Conservation (phyloP, 352 stramenopile species). For the Blastocystis sp. region DNA sequence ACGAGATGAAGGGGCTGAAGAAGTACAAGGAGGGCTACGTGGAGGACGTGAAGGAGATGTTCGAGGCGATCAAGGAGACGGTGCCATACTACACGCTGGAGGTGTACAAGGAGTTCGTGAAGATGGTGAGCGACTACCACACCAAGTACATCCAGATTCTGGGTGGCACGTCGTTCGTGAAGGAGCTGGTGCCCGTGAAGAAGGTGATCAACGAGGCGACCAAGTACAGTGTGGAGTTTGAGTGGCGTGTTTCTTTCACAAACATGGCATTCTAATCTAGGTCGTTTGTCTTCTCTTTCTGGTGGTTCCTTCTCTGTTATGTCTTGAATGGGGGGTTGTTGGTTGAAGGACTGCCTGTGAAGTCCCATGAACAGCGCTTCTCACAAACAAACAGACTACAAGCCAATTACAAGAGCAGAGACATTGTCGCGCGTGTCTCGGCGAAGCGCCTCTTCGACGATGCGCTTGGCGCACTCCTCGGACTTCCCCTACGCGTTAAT, state of each 20-base stretch:
- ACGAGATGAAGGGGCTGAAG: slow-evolving; percentile 46
- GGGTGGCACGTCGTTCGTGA: slow-evolving; percentile 50
- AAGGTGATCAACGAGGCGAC: slow-evolving; percentile 49
- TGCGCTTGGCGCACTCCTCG: background rate
- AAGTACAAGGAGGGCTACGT: background rate
- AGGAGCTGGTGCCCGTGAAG: slow-evolving; percentile 52
- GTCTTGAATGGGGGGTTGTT: background rate
- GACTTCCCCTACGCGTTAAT: slow-evolving; percentile 3
- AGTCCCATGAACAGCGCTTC: background rate
- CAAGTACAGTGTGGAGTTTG: slow-evolving; percentile 51
- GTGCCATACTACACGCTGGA: slow-evolving; percentile 25
- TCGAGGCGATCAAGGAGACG: background rate
- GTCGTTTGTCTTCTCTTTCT: background rate
- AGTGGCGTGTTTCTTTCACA: background rate
- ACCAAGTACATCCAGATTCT: slow-evolving; percentile 67
- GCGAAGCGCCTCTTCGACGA: slow-evolving; percentile 52
- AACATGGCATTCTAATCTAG: background rate
- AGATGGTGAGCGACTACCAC: slow-evolving; percentile 49
- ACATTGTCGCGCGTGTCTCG: slow-evolving; percentile 66
- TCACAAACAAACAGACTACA: background rate
- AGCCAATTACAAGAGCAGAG: slow-evolving; percentile 59
- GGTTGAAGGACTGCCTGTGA: background rate
- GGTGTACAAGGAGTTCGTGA: slow-evolving; percentile 63
- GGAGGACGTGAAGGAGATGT: slow-evolving; percentile 33
- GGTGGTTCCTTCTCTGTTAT: background rate